Evolutionary conservation across 768 basidiomycete species (phyloP), one percentile per base, ranked within the genome.

Genomic region (Leccinum rimulosum): DNA sequence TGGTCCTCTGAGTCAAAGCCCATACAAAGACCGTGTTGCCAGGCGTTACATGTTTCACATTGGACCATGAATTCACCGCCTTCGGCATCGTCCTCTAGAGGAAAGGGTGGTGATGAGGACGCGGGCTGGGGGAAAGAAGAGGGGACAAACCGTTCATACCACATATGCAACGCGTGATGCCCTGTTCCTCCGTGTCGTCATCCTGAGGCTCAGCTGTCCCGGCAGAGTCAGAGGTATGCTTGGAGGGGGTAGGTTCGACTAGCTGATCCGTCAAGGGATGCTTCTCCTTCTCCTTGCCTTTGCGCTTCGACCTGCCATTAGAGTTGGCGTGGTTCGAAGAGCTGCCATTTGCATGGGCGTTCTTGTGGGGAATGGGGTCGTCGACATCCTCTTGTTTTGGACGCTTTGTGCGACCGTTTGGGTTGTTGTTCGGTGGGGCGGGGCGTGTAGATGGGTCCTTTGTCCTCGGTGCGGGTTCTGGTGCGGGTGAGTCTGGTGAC

Each of bases 21-120:
- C 86, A 99, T 93, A 77, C 97, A 99, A 10, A 87, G 81, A 3
- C 95, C 95, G 72, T 99, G 96, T 75, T 99, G 96, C 96, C 96
- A 99, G 56, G 92, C 93, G 68, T 95, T 91, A 79, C 96, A 99
- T 48, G 81, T 87, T 76, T 98, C 96, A 76, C 96, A 99, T 73
- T 94, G 91, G 53, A 98, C 93, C 93, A 98, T 97, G 77, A 96
- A 92, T 72, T 93, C 95, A 51, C 93, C 92, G 54, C 91, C 92
- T 70, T 89, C 87, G 54, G 84, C 83, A 69, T 89, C 87, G 66
- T 87, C 86, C 72, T 89, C 88, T 79, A 19, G 75, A 76, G 75
- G 69, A 61, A 55, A 59, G 56, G 59, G 59, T 50, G 63, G 58
- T 59, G 61, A 68, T 76, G 64, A 72, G 67, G 54, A 57, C 27